A percentile compares a stretch with the other conserved stretches of the same genome.
These are phyloP conservation scores for Tuber borchii DNA, from an alignment of 495 filamentous ascomycete genomes.

Conservation along the genomic window DNA sequence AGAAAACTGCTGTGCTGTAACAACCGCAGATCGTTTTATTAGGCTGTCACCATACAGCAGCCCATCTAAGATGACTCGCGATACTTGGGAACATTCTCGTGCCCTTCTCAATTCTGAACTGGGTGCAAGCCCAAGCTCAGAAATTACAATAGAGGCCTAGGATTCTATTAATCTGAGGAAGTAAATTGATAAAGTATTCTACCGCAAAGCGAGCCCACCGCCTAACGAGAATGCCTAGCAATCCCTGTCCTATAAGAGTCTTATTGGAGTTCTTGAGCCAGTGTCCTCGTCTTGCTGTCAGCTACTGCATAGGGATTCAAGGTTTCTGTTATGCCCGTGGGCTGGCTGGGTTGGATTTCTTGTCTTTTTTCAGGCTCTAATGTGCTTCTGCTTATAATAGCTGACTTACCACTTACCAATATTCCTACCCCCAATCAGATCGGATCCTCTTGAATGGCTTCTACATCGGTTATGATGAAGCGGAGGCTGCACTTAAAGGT, in stretches of 20 bases:
- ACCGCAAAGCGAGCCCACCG: too few species aligned
- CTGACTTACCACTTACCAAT: neutral
- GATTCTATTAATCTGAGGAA: neutral
- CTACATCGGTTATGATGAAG: neutral
- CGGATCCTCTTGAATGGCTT: neutral
- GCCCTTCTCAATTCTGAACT: neutral
- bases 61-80: neutral
- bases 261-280: too few species aligned
- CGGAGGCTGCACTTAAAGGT: neutral
- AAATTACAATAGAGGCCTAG: neutral
- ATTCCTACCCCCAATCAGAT: neutral
- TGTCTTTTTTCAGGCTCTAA: neutral
- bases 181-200: neutral
- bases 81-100: neutral
- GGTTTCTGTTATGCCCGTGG: neutral
- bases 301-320: neutral
- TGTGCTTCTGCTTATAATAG: neutral
- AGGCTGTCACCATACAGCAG: neutral
- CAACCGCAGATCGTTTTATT: neutral
- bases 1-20: neutral
- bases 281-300: too few species aligned
- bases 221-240: too few species aligned
- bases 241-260: too few species aligned
- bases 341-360: neutral
- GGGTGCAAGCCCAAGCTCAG: neutral